These are phyloP conservation scores for Talaromyces pinophilus DNA, from an alignment of 2,329 filamentous ascomycete species.

Conservation along the genomic window DNA sequence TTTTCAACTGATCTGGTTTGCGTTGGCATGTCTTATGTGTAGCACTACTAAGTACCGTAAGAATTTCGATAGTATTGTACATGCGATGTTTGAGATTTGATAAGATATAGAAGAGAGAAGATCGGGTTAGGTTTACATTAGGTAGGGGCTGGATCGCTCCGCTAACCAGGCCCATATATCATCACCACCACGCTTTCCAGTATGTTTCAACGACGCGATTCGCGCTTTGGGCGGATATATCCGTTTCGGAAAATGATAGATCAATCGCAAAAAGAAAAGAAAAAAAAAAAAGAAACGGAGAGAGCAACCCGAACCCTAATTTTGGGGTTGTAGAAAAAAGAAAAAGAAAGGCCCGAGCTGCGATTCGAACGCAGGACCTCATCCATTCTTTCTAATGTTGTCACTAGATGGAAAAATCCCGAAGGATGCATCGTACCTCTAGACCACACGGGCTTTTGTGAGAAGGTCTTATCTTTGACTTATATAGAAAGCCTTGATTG, in stretches of 20 bases:
- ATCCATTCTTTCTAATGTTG: constrained; percentile 1
- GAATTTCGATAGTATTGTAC: neutral
- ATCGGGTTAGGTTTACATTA: neutral
- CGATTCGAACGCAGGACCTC: constrained; percentile 10
- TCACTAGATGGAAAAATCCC: constrained; percentile 1
- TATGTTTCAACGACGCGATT: too few relatives aligned
- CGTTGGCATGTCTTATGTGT: neutral
- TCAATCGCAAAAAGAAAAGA: neutral
- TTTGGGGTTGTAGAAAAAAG: neutral
- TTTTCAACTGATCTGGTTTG: neutral
- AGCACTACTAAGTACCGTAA: neutral
- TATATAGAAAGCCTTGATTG: neutral
- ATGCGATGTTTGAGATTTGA: neutral
- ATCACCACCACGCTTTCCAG: too few relatives aligned
- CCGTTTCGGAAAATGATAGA: neutral
- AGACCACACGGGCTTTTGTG: constrained; percentile 1
- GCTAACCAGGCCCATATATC: too few relatives aligned
- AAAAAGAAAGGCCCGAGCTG: neutral
- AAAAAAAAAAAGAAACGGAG: neutral
- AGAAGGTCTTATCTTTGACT: too few relatives aligned
- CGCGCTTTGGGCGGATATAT: too few relatives aligned
- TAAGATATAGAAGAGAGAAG: neutral
- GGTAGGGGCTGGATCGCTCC: too few relatives aligned
- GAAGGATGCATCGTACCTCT: constrained; percentile 7
- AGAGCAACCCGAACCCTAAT: too few relatives aligned